These are phyloP conservation scores for Epichloe typhina DNA, from an alignment of 2,329 filamentous ascomycete genomes.

Conservation along the genomic window DNA sequence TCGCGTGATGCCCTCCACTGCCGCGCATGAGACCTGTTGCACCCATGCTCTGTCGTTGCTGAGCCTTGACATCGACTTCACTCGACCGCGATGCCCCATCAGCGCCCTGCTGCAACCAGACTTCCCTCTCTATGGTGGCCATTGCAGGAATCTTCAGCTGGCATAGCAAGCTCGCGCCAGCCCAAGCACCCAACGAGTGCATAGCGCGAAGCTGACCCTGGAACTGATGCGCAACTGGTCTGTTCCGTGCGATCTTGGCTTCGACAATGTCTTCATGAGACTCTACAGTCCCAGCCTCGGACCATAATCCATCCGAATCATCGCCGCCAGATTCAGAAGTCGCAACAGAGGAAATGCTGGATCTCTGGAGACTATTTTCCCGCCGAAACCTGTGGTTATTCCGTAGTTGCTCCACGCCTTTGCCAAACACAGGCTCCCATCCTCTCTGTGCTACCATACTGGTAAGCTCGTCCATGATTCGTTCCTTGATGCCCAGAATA, in stretches of 20 bases:
- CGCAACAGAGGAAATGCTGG: constrained; percentile 10
- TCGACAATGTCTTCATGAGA: constrained; percentile 20
- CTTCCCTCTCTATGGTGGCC: constrained; percentile 57
- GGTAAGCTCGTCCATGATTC: constrained; percentile 64
- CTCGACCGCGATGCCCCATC: constrained; percentile 45
- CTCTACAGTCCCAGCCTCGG: constrained; percentile 13
- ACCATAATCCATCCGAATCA: constrained; percentile 10
- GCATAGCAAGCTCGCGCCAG: constrained; percentile 56
- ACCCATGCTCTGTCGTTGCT: constrained; percentile 53
- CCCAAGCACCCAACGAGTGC: constrained; percentile 61
- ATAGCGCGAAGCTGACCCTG: constrained; percentile 52
- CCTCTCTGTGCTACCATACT: constrained; percentile 52
- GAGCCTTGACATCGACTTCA: constrained; percentile 45
- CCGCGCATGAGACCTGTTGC: constrained; percentile 33
- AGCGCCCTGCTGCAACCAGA: constrained; percentile 55
- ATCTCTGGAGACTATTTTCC: constrained; percentile 13
- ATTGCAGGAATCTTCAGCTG: constrained; percentile 56
- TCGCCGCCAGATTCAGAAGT: constrained; percentile 14
- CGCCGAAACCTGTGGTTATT: constrained; percentile 28
- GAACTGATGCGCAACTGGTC: constrained; percentile 25
- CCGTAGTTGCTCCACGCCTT: constrained; percentile 44
- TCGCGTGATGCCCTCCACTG: constrained; percentile 27
- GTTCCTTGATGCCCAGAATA: constrained; percentile 65
- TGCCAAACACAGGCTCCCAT: constrained; percentile 67
- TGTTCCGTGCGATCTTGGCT: constrained; percentile 22